Evolutionary conservation across 805 yeast genomes (phyloP).

Genomic region (Saccharomycopsis fibuligera): DNA sequence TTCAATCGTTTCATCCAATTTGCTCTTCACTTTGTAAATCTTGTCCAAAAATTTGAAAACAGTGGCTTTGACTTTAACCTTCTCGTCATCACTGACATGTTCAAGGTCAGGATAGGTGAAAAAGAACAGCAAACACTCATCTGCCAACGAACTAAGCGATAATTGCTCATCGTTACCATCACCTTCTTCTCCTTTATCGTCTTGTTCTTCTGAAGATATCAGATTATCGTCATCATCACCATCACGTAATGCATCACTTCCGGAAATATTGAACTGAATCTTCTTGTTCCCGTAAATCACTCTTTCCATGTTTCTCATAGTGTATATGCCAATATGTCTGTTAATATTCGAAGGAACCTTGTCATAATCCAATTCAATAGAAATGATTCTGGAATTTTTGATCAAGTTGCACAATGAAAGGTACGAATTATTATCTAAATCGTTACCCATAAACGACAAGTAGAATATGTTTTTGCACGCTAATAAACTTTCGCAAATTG

Average conservation of each 20-base stretch:
- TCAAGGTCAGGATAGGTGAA: conserved; percentile 1
- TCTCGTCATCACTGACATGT: conserved; percentile 1
- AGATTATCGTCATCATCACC: neutral
- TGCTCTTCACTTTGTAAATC: conserved; percentile 32
- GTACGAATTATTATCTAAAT: conserved; percentile 58
- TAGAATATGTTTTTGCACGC: conserved; percentile 58
- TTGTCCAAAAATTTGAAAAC: conserved; percentile 30
- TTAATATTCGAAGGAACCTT: conserved; percentile 51
- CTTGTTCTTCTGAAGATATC: neutral
- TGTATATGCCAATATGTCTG: conserved; percentile 65
- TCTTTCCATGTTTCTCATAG: conserved; percentile 74
- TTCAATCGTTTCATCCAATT: conserved; percentile 42
- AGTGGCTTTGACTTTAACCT: conserved; percentile 1
- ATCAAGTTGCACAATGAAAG: conserved; percentile 37
- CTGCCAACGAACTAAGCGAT: conserved; percentile 12
- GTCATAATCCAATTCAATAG: conserved; percentile 59
- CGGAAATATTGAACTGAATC: conserved; percentile 22
- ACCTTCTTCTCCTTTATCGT: neutral
- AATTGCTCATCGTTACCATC: conserved; percentile 3
- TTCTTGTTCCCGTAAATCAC: conserved; percentile 31
- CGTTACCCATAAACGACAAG: conserved; percentile 65
- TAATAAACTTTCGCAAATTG: conserved; percentile 68
- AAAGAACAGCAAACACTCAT: conserved; percentile 11
- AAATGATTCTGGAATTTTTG: conserved; percentile 53
- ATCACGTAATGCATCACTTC: too few species aligned